phyloP scores from a whole-genome alignment of 495 filamentous ascomycete species.

The Bacidia gigantensis region DNA sequence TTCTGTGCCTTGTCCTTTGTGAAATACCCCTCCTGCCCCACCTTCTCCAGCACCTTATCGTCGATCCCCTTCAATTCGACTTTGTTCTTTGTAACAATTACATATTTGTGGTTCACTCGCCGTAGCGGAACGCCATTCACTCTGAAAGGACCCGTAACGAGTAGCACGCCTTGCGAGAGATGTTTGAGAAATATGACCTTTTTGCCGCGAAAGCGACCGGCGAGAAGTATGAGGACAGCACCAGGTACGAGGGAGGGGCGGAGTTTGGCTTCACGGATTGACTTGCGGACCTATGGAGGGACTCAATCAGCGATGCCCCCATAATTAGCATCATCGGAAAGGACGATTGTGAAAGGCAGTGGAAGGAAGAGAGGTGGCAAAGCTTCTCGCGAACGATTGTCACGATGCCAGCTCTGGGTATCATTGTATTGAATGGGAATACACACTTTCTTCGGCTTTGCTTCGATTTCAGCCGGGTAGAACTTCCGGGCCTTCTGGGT shows the following conservation, averaged over 20 bases:
- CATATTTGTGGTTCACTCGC: conserved; percentile 96
- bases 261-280: conserved; percentile 67
- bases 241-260: conserved; percentile 82
- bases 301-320: neutral
- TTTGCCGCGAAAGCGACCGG: conserved; percentile 99
- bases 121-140: conserved; percentile 98
- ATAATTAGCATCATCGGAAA: no score
- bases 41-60: conserved; percentile 69
- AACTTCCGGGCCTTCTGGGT: conserved; percentile 95
- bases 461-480: conserved; percentile 94
- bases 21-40: conserved; percentile 79
- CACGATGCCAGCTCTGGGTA: no score
- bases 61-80: conserved; percentile 79
- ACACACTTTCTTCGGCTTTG: conserved; percentile 84
- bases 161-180: conserved; percentile 90
- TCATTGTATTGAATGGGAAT: no score
- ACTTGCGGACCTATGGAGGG: conserved; percentile 72
- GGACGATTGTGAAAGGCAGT: no score
- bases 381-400: no score
- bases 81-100: conserved; percentile 89
- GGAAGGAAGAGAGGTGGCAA: no score
- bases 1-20: conserved; percentile 80
- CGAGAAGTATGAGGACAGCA: conserved; percentile 92
- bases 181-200: conserved; percentile 96
- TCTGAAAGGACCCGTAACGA: conserved; percentile 99